Evolutionary conservation across 352 stramenopile species (phyloP), one percentile per base, ranked within the genome.

Genomic region (Saprolegnia diclina): DNA sequence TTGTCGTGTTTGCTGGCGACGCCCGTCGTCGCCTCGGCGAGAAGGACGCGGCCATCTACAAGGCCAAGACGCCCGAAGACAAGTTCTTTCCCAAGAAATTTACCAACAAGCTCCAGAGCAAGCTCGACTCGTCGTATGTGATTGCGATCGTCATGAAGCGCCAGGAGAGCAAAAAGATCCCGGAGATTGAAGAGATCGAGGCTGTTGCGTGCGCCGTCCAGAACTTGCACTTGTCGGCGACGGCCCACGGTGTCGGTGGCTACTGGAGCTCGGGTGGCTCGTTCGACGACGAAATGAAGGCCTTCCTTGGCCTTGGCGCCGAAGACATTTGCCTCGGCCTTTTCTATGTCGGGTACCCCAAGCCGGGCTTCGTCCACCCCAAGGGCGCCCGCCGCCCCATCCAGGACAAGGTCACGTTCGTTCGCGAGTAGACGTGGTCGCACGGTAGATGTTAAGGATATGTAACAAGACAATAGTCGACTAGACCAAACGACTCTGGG

Each of bases 91-190:
- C 87, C 65, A 82, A 79, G 55, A 92, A 92, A 67, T 88, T 89
- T 68, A 76, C 90, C 65, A 93, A 91, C 74, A 88, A 89, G 62
- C 66, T 91, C 53, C 72, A 81, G 52, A 88, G 81, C 68, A 93
- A 90, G 74, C 76, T 73, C 22, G 65, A 75, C 40, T 82, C 83
- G 26, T 91, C 83, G 59, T 80, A 90, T 72, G 84, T 92, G 24
- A 87, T 94, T 64, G 85, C 87, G 61, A 91, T 94, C 67, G 89
- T 82, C 76, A 88, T 94, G 79, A 89, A 94, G 79, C 87, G 87
- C 66, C 87, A 94, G 67, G 78, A 84, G 62, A 91, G 82, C 74
- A 81, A 89, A 69, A 82, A 82, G 37, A 77, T 94, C 48, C 85
- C 87, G 4, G 87, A 94, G 71, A 78, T 88, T 70, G 87, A 94